Percentiles rank a stretch among this genome's conserved stretches.
Evolutionary conservation across 768 basidiomycete genomes (phyloP).

Genomic region (Amanita inopinata): DNA sequence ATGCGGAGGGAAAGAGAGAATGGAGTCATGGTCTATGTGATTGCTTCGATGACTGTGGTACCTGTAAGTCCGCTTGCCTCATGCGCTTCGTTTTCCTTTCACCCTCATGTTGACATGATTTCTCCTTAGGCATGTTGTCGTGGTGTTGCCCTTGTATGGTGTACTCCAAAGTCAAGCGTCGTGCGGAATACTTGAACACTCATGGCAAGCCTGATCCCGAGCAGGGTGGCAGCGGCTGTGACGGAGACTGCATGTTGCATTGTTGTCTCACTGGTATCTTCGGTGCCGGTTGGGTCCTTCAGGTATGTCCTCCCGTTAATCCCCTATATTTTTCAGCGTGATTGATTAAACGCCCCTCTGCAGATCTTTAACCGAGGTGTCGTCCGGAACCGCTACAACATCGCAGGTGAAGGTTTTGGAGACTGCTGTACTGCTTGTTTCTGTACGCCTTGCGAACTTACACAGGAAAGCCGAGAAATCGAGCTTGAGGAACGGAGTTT

Average conservation of each 20-base stretch:
- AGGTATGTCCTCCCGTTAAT: slow-evolving; percentile 19
- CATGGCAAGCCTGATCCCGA: slow-evolving; percentile 29
- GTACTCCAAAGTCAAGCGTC: slow-evolving; percentile 30
- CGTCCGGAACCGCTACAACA: slow-evolving; percentile 34
- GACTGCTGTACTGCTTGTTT: slow-evolving; percentile 32
- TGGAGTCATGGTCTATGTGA: slow-evolving; percentile 22
- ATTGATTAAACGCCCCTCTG: background rate
- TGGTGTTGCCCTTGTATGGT: slow-evolving; percentile 33
- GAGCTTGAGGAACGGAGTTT: slow-evolving; percentile 29
- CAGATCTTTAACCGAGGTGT: slow-evolving; percentile 26
- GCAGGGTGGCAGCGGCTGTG: slow-evolving; percentile 22
- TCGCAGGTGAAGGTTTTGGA: slow-evolving; percentile 31
- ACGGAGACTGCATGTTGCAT: slow-evolving; percentile 28
- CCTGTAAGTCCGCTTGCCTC: slow-evolving; percentile 15
- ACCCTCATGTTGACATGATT: background rate
- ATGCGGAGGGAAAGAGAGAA: slow-evolving; percentile 19
- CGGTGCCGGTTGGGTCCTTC: slow-evolving; percentile 30
- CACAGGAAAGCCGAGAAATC: slow-evolving; percentile 38
- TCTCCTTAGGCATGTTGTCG: slow-evolving; percentile 22
- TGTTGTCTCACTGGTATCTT: slow-evolving; percentile 19
- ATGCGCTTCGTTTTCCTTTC: background rate
- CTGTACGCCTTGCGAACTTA: slow-evolving; percentile 38
- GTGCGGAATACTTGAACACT: slow-evolving; percentile 26
- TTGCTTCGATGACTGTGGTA: slow-evolving; percentile 18
- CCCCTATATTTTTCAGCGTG: background rate